These are phyloP conservation scores for Cystofilobasidium capitatum DNA, from an alignment of 768 basidiomycete species.

Conservation along the genomic window DNA sequence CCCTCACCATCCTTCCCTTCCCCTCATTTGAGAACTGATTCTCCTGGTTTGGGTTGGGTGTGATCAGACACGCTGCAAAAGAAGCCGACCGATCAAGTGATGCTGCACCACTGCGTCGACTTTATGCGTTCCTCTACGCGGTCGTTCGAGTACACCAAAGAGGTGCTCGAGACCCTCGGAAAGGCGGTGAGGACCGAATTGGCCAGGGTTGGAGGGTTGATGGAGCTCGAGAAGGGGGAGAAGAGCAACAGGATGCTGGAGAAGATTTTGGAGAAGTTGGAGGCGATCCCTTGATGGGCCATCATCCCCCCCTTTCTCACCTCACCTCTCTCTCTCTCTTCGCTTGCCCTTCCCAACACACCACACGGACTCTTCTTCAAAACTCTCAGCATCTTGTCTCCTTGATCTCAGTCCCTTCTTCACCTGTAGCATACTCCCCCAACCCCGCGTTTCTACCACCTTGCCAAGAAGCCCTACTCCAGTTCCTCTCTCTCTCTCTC, in stretches of 20 bases:
- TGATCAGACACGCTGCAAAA: slow-evolving; percentile 78
- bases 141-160: slow-evolving; percentile 77
- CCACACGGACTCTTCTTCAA: no score
- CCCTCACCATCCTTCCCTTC: background rate
- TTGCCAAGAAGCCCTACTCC: no score
- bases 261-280: slow-evolving; percentile 41
- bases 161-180: slow-evolving; percentile 59
- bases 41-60: background rate
- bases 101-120: slow-evolving; percentile 68
- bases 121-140: slow-evolving; percentile 67
- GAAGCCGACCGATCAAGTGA: slow-evolving; percentile 65
- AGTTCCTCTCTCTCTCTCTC: no score
- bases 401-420: no score
- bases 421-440: no score
- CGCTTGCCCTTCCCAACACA: no score
- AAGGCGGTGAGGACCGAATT: slow-evolving; percentile 61
- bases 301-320: no score
- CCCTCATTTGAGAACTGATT: background rate
- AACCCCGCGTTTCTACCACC: no score
- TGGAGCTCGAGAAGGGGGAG: background rate
- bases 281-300: slow-evolving; percentile 35
- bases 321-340: no score
- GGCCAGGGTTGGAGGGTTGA: slow-evolving; percentile 42
- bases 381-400: no score
- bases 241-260: slow-evolving; percentile 63